These are phyloP conservation scores for Lachancea quebecensis DNA, from an alignment of 805 yeast genomes.

Conservation along the genomic window DNA sequence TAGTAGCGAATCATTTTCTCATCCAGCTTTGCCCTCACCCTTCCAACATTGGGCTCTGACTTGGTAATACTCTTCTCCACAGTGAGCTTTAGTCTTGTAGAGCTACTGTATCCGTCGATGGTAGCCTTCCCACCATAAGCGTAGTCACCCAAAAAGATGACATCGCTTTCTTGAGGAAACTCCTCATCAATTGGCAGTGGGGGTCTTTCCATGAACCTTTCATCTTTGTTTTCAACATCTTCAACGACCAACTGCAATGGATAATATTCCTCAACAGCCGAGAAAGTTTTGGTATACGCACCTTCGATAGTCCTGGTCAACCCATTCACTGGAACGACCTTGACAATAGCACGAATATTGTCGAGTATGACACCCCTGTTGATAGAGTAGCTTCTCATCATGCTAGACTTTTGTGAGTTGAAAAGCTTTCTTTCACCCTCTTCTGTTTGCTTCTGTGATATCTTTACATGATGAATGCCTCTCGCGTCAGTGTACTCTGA, in stretches of 20 bases:
- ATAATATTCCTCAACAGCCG: slow-evolving; percentile 43
- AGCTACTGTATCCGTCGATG: slow-evolving; percentile 52
- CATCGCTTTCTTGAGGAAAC: slow-evolving; percentile 66
- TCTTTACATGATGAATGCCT: slow-evolving; percentile 15
- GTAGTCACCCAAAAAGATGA: slow-evolving; percentile 74
- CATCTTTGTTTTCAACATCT: slow-evolving; percentile 64
- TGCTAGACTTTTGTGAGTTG: slow-evolving; percentile 34
- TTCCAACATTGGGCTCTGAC: slow-evolving; percentile 62
- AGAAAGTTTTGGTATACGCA: slow-evolving; percentile 68
- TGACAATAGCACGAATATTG: slow-evolving; percentile 49
- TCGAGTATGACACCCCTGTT: slow-evolving; percentile 59
- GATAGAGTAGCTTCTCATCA: slow-evolving; percentile 39
- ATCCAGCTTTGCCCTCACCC: slow-evolving; percentile 52
- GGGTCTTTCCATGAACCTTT: slow-evolving; percentile 61
- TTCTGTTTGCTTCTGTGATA: slow-evolving; percentile 36
- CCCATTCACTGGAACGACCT: slow-evolving; percentile 74
- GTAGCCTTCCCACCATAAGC: slow-evolving; percentile 80
- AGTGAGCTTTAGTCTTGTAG: slow-evolving; percentile 41
- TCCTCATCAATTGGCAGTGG: slow-evolving; percentile 77
- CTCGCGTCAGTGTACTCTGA: slow-evolving; percentile 6
- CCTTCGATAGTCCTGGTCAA: slow-evolving; percentile 63
- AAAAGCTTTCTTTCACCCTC: slow-evolving; percentile 44
- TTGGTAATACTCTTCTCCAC: slow-evolving; percentile 44
- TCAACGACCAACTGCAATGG: slow-evolving; percentile 84
- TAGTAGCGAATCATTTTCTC: slow-evolving; percentile 47